These are phyloP conservation scores for Osmanthus fragrans DNA, from an alignment of 257 asterid genomes.

Conservation along the genomic window DNA sequence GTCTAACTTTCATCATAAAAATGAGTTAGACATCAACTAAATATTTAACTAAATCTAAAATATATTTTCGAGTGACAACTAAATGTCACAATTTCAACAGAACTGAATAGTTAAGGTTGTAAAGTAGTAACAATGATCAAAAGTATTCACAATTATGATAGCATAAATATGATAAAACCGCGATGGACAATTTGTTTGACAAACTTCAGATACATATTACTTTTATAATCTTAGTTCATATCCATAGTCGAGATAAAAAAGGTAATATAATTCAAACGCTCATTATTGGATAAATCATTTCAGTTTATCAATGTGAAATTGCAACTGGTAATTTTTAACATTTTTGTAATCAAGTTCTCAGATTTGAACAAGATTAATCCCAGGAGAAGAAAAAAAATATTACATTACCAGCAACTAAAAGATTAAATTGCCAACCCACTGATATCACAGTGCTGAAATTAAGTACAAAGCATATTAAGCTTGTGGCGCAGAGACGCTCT, in stretches of 20 bases:
- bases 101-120: neutral
- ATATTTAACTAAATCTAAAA: no score
- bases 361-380: constrained; percentile 8
- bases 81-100: no score
- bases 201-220: neutral
- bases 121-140: neutral
- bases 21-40: no score
- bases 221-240: neutral
- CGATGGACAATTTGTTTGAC: neutral
- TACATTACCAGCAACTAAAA: constrained; percentile 27
- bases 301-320: neutral
- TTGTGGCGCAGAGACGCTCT: no score
- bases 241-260: neutral
- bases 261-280: constrained; percentile 1
- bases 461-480: neutral
- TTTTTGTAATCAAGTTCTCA: neutral
- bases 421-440: constrained; percentile 14
- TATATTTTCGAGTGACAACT: no score
- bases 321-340: constrained; percentile 6
- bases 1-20: no score
- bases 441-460: constrained; percentile 25
- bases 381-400: constrained; percentile 1
- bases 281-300: neutral
- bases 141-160: no score
- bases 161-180: neutral